These are phyloP conservation scores for Hygrophila difformis DNA, from an alignment of 257 asterid species.

Conservation along the genomic window DNA sequence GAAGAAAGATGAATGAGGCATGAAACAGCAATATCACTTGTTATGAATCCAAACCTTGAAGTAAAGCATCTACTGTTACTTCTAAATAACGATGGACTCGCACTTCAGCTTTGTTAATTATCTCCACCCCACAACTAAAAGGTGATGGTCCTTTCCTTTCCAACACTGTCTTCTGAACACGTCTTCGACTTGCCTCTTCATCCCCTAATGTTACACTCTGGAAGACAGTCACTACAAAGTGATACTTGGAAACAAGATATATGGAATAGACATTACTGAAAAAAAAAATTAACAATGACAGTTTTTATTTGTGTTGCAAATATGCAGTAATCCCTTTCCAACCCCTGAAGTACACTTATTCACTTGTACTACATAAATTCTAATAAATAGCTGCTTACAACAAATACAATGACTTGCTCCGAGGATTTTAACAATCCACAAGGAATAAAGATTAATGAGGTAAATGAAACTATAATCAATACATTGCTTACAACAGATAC, in stretches of 20 bases:
- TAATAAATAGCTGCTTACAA: no score
- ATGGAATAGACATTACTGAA: no score
- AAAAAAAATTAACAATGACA: no score
- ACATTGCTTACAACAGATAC: no score
- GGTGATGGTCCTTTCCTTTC: slow-evolving; percentile 98
- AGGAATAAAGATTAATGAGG: no score
- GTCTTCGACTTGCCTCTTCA: slow-evolving; percentile 97
- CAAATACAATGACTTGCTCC: no score
- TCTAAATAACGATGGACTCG: slow-evolving; percentile 74
- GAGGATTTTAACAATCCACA: no score
- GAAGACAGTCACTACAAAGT: slow-evolving; percentile 21
- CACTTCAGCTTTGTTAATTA: slow-evolving; percentile 71
- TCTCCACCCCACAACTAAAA: slow-evolving; percentile 88
- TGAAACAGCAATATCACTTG: slow-evolving; percentile 10
- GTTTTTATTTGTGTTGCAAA: no score
- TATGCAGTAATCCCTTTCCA: no score
- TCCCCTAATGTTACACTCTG: slow-evolving; percentile 98
- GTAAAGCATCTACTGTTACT: slow-evolving; percentile 87
- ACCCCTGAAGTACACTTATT: no score
- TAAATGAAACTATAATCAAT: no score
- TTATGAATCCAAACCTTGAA: slow-evolving; percentile 47
- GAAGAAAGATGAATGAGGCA: slow-evolving; percentile 10
- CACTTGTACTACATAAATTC: no score
- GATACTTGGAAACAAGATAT: slow-evolving; percentile 6
- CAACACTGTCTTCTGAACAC: slow-evolving; percentile 84